These are phyloP conservation scores for Metarhizium album DNA, from an alignment of 2,329 filamentous ascomycete genomes.

Conservation along the genomic window DNA sequence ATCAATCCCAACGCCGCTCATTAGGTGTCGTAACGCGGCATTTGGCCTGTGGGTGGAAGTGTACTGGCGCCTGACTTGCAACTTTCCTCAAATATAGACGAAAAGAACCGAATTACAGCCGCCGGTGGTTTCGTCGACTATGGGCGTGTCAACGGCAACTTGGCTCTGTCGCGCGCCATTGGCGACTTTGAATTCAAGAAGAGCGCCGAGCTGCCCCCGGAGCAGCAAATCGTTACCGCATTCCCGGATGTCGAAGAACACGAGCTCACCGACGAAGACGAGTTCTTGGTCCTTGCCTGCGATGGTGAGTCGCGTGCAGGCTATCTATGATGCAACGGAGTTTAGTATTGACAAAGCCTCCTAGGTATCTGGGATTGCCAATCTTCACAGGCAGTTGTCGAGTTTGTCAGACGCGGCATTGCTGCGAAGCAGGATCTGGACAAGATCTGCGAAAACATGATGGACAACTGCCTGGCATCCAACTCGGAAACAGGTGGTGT, in stretches of 20 bases:
- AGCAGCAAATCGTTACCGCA: slow-evolving; percentile 96
- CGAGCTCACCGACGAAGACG: slow-evolving; percentile 83
- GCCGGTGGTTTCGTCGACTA: slow-evolving; percentile 98
- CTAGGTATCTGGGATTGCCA: slow-evolving; percentile 99
- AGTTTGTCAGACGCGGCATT: slow-evolving; percentile 94
- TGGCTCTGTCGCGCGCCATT: slow-evolving; percentile 91
- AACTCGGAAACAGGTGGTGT: slow-evolving; percentile 97
- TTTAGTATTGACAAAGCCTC: not conserved
- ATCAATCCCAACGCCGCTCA: slow-evolving; percentile 1
- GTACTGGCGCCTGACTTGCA: no score
- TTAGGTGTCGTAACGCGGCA: not conserved
- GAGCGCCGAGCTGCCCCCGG: slow-evolving; percentile 90
- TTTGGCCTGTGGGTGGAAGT: not conserved
- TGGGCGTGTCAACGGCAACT: slow-evolving; percentile 94
- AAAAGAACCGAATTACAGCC: slow-evolving; percentile 91
- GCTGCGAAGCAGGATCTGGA: slow-evolving; percentile 91
- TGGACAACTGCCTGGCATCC: slow-evolving; percentile 97
- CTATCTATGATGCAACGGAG: not conserved
- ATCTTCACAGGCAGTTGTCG: slow-evolving; percentile 91
- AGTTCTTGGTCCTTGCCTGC: slow-evolving; percentile 88
- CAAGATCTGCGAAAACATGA: slow-evolving; percentile 99
- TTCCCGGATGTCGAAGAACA: slow-evolving; percentile 91
- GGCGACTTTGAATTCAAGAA: slow-evolving; percentile 99
- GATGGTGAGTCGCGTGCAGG: slow-evolving; percentile 54
- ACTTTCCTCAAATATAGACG: slow-evolving; percentile 41